Percentiles rank a stretch among this genome's conserved stretches.
These are phyloP conservation scores for Leptodontidium sp. DNA, from an alignment of 2,329 filamentous ascomycete genomes.

Conservation along the genomic window DNA sequence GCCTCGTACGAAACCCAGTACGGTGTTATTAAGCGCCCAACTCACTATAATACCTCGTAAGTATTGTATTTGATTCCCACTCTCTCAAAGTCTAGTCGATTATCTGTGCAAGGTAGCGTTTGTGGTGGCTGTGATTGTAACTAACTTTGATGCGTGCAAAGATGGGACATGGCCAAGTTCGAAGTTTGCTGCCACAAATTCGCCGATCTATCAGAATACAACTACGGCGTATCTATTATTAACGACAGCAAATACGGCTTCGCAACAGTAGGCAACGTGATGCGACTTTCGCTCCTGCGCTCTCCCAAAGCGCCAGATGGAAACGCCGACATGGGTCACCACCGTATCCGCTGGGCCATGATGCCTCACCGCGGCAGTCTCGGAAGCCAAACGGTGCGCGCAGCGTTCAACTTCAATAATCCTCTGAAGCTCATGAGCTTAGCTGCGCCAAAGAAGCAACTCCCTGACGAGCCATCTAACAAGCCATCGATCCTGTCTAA, in stretches of 20 bases:
- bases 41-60: constrained; percentile 93
- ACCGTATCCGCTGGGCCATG: constrained; percentile 89
- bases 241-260: constrained; percentile 99
- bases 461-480: constrained; percentile 44
- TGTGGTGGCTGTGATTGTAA: constrained; percentile 40
- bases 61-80: constrained; percentile 29
- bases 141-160: constrained; percentile 42
- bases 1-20: constrained; percentile 96
- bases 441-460: constrained; percentile 49
- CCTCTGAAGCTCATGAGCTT: constrained; percentile 65
- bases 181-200: constrained; percentile 97
- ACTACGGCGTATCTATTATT: constrained; percentile 89
- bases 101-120: neutral
- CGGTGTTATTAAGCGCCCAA: constrained; percentile 86
- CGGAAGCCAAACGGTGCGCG: constrained; percentile 76
- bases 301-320: constrained; percentile 92
- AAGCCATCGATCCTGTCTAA: constrained; percentile 50
- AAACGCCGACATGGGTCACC: constrained; percentile 91
- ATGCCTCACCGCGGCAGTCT: constrained; percentile 82
- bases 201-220: constrained; percentile 87
- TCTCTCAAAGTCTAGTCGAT: neutral
- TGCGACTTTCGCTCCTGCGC: constrained; percentile 89
- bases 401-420: constrained; percentile 90
- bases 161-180: constrained; percentile 97
- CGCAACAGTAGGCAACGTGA: constrained; percentile 85